Conservation (phyloP, 2,329 filamentous ascomycete genomes). For the Metarhizium album region DNA sequence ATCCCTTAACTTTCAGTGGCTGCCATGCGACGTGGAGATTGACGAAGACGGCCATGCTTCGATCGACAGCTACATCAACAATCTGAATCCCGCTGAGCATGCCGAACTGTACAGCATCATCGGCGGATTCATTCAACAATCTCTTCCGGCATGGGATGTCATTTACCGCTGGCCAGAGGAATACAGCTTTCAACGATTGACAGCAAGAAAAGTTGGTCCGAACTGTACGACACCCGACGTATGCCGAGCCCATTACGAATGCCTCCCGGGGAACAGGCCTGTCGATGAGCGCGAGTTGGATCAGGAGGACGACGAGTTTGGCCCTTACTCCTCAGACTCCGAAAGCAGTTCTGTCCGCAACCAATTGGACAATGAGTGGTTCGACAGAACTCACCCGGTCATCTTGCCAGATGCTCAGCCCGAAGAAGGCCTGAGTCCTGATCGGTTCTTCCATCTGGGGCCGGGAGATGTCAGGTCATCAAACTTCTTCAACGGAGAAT, state of each 20-base stretch:
- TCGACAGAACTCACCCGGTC: not conserved
- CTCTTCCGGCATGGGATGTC: constrained; percentile 36
- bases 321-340: not conserved
- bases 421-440: not conserved
- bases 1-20: constrained; percentile 27
- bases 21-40: constrained; percentile 39
- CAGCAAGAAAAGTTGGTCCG: constrained; percentile 1
- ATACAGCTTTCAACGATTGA: constrained; percentile 17
- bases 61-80: constrained; percentile 43
- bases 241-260: constrained; percentile 13
- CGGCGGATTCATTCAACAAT: constrained; percentile 28
- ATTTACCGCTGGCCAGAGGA: constrained; percentile 21
- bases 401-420: not conserved
- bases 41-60: constrained; percentile 21
- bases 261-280: constrained; percentile 4
- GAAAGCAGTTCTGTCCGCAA: not conserved
- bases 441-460: not conserved
- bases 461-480: constrained; percentile 7
- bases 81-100: constrained; percentile 34
- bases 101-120: constrained; percentile 27
- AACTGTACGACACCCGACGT: constrained; percentile 12
- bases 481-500: constrained; percentile 18
- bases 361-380: not conserved
- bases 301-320: not conserved
- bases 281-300: not conserved